Conservation (phyloP, 164 flowering plant species). For the Liriodendron chinense region DNA sequence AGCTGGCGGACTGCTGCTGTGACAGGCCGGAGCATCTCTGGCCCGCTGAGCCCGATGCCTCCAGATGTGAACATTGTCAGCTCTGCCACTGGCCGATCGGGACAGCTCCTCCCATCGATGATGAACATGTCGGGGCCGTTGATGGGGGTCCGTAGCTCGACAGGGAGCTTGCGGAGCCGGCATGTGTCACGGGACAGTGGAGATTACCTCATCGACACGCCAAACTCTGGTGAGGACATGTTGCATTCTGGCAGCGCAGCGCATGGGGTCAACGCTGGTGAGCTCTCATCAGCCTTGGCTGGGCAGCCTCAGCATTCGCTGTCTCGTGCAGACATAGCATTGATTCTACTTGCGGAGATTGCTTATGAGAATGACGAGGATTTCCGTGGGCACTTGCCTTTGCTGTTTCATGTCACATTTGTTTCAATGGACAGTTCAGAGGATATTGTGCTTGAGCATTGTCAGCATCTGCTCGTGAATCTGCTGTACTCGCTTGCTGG, state of each 20-base stretch:
- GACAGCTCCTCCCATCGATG: constrained; percentile 86
- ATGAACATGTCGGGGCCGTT: constrained; percentile 97
- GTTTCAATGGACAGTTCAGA: constrained; percentile 99
- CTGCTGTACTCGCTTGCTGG: constrained; percentile 95
- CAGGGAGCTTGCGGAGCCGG: constrained; percentile 88
- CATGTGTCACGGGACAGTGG: constrained; percentile 97
- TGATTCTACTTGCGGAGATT: constrained; percentile 93
- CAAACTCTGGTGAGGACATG: constrained; percentile 91
- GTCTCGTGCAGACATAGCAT: constrained; percentile 95
- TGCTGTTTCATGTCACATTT: constrained; percentile 92
- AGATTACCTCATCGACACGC: constrained; percentile 91
- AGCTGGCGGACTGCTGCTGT: constrained; percentile 93
- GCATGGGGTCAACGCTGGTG: constrained; percentile 88
- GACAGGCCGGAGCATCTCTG: constrained; percentile 86
- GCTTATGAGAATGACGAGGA: constrained; percentile 99
- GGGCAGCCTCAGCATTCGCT: constrained; percentile 95
- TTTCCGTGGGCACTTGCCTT: constrained; percentile 87
- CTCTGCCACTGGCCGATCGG: constrained; percentile 71
- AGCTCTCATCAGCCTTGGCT: constrained; percentile 92
- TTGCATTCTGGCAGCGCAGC: constrained; percentile 55
- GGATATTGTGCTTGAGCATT: constrained; percentile 93
- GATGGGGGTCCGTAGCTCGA: constrained; percentile 89
- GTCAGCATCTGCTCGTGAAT: constrained; percentile 97
- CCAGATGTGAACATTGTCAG: constrained; percentile 81
- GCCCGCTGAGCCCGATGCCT: constrained; percentile 91